Percentiles rank a stretch among this genome's conserved stretches.
These are phyloP conservation scores for Colletotrichum coccodes DNA, from an alignment of 2,329 filamentous ascomycete species.

Conservation along the genomic window DNA sequence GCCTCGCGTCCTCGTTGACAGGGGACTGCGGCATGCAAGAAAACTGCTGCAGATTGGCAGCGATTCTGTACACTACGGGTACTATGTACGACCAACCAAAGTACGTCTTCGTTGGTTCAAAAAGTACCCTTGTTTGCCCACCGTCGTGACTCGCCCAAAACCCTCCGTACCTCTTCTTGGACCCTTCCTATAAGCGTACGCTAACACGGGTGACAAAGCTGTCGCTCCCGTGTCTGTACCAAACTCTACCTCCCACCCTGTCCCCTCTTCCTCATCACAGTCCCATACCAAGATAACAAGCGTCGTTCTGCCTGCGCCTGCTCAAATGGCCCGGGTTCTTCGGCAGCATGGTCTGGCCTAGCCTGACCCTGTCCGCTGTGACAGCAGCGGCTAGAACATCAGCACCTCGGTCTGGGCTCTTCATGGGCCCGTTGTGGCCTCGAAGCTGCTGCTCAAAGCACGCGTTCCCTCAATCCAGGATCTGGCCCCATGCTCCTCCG, in stretches of 20 bases:
- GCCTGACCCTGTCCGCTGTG: neutral
- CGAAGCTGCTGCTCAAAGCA: neutral
- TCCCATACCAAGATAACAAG: neutral
- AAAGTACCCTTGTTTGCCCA: too few species aligned
- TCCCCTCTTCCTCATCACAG: neutral
- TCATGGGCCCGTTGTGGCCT: neutral
- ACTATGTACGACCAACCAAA: too few species aligned
- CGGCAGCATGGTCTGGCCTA: neutral
- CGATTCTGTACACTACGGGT: too few species aligned
- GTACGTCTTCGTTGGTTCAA: too few species aligned
- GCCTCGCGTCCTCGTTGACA: too few species aligned
- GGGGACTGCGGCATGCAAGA: too few species aligned
- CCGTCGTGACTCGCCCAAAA: too few species aligned
- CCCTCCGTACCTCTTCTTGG: neutral
- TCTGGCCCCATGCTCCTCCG: neutral
- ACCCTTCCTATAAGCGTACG: neutral
- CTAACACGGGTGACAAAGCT: neutral
- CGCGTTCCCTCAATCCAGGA: neutral
- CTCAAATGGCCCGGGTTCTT: neutral
- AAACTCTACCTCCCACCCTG: neutral
- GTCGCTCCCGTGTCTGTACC: too few species aligned
- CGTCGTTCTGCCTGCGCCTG: neutral
- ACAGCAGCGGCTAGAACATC: neutral
- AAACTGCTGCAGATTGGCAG: too few species aligned
- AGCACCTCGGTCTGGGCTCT: neutral